Evolutionary conservation across 2,329 filamentous ascomycete species (phyloP), one percentile per base, ranked within the genome.

Genomic region (Arthrobotrys musiformis): DNA sequence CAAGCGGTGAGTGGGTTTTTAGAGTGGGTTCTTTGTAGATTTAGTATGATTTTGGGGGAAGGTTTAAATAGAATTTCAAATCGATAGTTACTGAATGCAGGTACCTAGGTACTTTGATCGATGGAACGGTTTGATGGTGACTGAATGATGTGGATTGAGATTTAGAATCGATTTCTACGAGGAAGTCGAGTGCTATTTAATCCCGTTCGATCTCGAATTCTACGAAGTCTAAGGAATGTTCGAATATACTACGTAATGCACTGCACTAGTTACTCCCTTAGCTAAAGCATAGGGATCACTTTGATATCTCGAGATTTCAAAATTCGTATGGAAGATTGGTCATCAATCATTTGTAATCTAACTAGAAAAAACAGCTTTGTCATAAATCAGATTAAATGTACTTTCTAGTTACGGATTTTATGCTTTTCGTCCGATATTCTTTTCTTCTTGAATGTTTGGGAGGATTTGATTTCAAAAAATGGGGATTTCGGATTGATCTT

Each of bases 311-410:
- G 11, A 56, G 30, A 58, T 58, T 48, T 24, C 22, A 22, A 40
- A 40, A 40, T 40, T 54, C 54, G 26, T 8, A n/a, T n/a, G n/a
- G n/a, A n/a, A 40, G 54, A 58, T 58, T 58, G 54, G 54, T 58
- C 54, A 58, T 58, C 54, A 58, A 40, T n/a, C 33, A 56, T 56
- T 58, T 58, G 54, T 37, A 40, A 58, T 58, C 30, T 26, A 4
- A 2, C 19, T 40, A n/a, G 4, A 58, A 26, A 15, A 7, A 1
- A 0, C 7, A 40, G 54, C 54, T 58, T 58, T 58, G 30, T 40
- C 54, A 58, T 37, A 56, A 6, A 3, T 7, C 28, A 15, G n/a
- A 22, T n/a, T 19, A 3, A n/a, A 11, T n/a, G n/a, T n/a, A n/a
- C n/a, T n/a, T n/a, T n/a, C n/a, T n/a, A 9, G 11, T 8, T n/a